Evolutionary conservation across 306 rosid genomes (phyloP), one percentile per base, ranked within the genome.

Genomic region (Mimosa bimucronata): DNA sequence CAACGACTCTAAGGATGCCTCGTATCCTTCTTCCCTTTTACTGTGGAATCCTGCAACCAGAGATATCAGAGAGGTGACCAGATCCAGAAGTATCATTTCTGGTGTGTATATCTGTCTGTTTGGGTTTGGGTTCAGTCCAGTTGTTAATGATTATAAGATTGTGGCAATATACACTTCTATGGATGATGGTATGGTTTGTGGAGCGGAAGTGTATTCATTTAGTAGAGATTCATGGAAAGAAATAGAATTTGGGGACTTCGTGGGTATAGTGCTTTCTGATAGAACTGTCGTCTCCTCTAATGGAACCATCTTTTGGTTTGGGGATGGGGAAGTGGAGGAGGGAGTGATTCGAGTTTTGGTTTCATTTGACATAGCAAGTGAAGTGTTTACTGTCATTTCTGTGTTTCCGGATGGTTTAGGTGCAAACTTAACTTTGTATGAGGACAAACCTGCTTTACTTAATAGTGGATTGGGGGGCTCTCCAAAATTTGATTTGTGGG

Each of bases 161-260:
- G 55, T 48, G 55, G n/a, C n/a, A 48, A 16, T 48, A 1, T 46
- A 12, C 5, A n/a, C n/a, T n/a, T 11, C 4, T 45, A 7, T 2
- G 0, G 0, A 13, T 48, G 1, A 0, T 14, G 6, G n/a, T 46
- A 15, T 3, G 55, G 5, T 48, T 48, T 0, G 1, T 16, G 1
- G 21, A 18, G 21, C 6, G 9, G 57, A 1, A 48, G 55, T 48
- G 55, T 16, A 48, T 48, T 48, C 55, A 48, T 48, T 48, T 3
- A 16, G 7, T 0, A 48, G 2, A 48, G n/a, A 16, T 48, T 48
- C 55, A 15, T 48, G 55, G 55, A 48, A 48, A 5, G 55, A 48
- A 48, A 15, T 48, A 15, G 9, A 48, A 48, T 4, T 15, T 16
- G n/a, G 2, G n/a, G n/a, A n/a, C 46, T 10, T 42, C 2, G 55